Evolutionary conservation across 305 asterid species (phyloP).

Genomic region (Fraxinus platypoda): DNA sequence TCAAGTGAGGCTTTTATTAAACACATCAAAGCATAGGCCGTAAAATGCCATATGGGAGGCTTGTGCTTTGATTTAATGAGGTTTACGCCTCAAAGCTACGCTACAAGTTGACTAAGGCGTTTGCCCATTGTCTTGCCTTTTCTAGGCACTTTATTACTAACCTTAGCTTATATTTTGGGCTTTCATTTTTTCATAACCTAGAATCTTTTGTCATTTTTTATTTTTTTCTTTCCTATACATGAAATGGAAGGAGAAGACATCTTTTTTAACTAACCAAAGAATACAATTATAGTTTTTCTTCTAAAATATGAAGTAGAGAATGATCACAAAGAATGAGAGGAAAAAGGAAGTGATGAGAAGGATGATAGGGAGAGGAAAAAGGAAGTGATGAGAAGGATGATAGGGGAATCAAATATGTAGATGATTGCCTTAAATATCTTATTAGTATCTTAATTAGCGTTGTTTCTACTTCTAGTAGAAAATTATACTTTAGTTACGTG

Average conservation of each 20-base stretch:
- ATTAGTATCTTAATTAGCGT: too few relatives aligned
- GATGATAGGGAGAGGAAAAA: not conserved
- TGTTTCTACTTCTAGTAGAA: not conserved
- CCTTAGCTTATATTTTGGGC: not conserved
- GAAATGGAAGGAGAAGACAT: not conserved
- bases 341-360: not conserved
- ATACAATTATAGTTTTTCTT: not conserved
- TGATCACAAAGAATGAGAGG: not conserved
- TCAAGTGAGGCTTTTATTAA: not conserved
- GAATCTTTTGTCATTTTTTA: not conserved
- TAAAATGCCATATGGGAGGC: not conserved
- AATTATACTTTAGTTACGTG: too few relatives aligned
- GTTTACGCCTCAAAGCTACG: not conserved
- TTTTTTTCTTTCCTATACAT: not conserved
- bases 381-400: not conserved
- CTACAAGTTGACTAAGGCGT: not conserved
- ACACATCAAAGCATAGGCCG: not conserved
- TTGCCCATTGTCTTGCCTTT: not conserved
- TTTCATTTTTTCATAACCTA: too few relatives aligned
- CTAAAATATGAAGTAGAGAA: not conserved
- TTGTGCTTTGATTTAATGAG: not conserved
- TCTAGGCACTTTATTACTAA: not conserved
- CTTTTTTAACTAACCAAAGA: not conserved
- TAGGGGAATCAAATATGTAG: not conserved
- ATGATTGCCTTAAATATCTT: too few relatives aligned